phyloP scores from a whole-genome alignment of 768 basidiomycete genomes.

The Nidularia pulvinata region DNA sequence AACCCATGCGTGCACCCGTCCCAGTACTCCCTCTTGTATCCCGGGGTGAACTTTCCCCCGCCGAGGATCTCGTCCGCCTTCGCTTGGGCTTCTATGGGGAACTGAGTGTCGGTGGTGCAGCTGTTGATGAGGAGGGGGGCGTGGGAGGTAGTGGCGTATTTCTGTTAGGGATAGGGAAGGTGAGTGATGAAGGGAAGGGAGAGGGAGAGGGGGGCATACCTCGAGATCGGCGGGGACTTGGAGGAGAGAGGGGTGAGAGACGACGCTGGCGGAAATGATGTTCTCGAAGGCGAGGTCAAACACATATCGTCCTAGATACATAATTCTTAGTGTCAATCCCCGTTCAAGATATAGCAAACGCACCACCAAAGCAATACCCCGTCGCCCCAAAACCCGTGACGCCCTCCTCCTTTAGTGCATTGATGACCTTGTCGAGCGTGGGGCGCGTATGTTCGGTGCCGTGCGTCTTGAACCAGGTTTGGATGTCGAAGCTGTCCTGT shows the following conservation, averaged over 20 bases:
- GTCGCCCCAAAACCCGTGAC: slow-evolving; percentile 57
- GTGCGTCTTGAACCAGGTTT: slow-evolving; percentile 45
- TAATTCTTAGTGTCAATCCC: not conserved
- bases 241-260: slow-evolving; percentile 65
- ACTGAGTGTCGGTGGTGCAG: slow-evolving; percentile 50
- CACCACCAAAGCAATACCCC: slow-evolving; percentile 74
- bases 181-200: no score
- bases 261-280: slow-evolving; percentile 43
- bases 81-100: slow-evolving; percentile 42
- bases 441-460: slow-evolving; percentile 38
- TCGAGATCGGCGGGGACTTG: slow-evolving; percentile 59
- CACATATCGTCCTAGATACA: slow-evolving; percentile 43
- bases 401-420: slow-evolving; percentile 56
- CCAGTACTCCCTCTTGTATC: slow-evolving; percentile 50
- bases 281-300: slow-evolving; percentile 64
- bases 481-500: slow-evolving; percentile 32
- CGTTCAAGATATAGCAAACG: slow-evolving; percentile 5
- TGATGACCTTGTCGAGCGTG: slow-evolving; percentile 52
- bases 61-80: slow-evolving; percentile 51
- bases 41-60: slow-evolving; percentile 29
- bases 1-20: slow-evolving; percentile 54
- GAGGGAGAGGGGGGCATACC: slow-evolving; percentile 21
- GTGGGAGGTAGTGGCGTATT: slow-evolving; percentile 40
- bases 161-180: slow-evolving; percentile 25
- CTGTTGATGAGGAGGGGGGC: slow-evolving; percentile 70